Evolutionary conservation across 2,329 filamentous ascomycete species (phyloP), one percentile per base, ranked within the genome.

Genomic region (Penicillium sp.): DNA sequence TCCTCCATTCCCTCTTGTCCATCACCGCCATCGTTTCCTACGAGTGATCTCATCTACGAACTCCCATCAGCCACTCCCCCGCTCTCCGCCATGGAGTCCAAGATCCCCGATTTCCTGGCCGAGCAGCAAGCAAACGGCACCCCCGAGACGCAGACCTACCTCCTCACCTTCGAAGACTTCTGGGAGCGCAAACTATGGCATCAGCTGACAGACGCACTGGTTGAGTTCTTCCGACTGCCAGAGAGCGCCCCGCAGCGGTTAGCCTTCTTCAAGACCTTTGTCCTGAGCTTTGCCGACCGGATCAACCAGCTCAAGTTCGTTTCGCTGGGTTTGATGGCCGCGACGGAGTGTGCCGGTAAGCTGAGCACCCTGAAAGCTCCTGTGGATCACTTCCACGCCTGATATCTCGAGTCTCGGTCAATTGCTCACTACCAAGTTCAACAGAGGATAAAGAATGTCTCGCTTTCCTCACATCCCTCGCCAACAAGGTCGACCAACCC

Each of bases 111-210:
- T 74, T 96, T 97, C 78, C 88, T 99, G 60, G 85, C 86, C 55
- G 88, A 96, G 65, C 90, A 95, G 83, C 89, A 91, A 71, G 91
- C 96, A 70, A 80, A 86, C 71, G 90, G 91, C 67, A 89, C 91
- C 46, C 89, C 91, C 63, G 89, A 96, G 72, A 84, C 96, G 46
- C 92, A 97, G 77, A 84, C 88, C 67, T 85, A 90, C 68, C 90
- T 97, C 74, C 83, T 99, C 65, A 85, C 88, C 66, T 96, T 99
- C 62, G 94, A 99, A 80, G 91, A 96, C 72, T 90, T 86, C 70
- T 99, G 94, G 94, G 94, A 99, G 80, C 87, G 93, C 67, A 97
- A 97, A 79, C 84, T 99, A 77, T 99, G 94, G 94, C 94, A 99
- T 79, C 92, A 99, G 78, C 88, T 99, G 62, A 99, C 94, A 29